Evolutionary conservation across 2,329 filamentous ascomycete species (phyloP), one percentile per base, ranked within the genome.

Genomic region (Colletotrichum cereale): DNA sequence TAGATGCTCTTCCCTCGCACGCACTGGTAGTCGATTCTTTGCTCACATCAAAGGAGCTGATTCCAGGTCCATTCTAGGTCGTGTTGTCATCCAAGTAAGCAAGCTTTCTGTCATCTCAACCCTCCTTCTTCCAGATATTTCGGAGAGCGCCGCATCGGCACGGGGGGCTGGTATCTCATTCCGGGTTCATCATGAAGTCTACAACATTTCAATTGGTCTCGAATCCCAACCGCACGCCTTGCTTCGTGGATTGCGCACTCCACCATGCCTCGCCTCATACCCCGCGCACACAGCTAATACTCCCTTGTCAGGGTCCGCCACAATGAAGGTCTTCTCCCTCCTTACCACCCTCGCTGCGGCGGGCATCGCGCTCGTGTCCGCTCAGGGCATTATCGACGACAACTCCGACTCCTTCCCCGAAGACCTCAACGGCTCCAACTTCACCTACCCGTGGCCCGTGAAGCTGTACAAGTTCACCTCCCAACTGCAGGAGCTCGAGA

Each of bases 361-460:
- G 64, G 69, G 72, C 57, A 52, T 67, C 50, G 66, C 71, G 50
- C 53, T 76, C 47, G 75, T 73, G 42, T 72, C 75, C 16, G 76
- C 76, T 48, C 76, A 79, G 61, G 76, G 77, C 64, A 75, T 67
- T 12, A 78, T 80, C 72, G 76, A 72, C 50, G 80, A 85, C 72
- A 75, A 78, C 68, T 75, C 80, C 44, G 81, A 79, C 47, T 78
- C 82, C 1, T 80, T 84, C 65, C 79, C 81, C 29, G 76, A 79
- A 1, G 82, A 85, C 56, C 79, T 86, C 73, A 84, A 86, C 68
- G 84, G 84, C 69, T 86, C 84, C 72, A 86, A 86, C 77, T 86
- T 86, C 76, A 85, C 85, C 1, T 88, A 88, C 74, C 86, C 85
- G 26, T 87, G 81, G 76, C 86, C 86, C 2, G 78, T 87, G 67